These are phyloP conservation scores for thale cress (Arabidopsis thaliana) DNA, from an alignment of 345 rosid species.

Conservation along the genomic window DNA sequence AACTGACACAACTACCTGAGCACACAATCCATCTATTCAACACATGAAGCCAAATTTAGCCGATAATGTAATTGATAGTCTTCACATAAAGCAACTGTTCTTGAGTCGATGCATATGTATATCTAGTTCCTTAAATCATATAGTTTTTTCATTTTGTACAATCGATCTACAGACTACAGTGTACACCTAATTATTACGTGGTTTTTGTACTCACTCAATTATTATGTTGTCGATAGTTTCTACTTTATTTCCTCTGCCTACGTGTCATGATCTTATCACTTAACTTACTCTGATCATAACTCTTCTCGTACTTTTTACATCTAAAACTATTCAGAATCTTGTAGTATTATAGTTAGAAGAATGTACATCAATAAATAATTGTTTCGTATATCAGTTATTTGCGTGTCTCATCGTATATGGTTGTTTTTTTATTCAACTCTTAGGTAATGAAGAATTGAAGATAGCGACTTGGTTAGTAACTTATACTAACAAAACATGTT, in stretches of 20 bases:
- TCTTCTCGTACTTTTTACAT: constrained; percentile 3
- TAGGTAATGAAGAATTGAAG: constrained; percentile 25
- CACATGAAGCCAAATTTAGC: not conserved
- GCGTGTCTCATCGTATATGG: constrained; percentile 19
- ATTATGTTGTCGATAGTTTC: constrained; percentile 12
- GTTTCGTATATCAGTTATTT: not conserved
- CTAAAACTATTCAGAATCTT: constrained; percentile 1
- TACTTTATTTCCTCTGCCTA: not conserved
- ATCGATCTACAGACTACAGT: not conserved
- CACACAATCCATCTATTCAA: too few species aligned
- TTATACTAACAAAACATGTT: constrained; percentile 17
- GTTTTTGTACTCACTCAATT: not conserved
- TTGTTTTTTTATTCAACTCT: constrained; percentile 6
- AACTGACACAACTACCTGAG: too few species aligned
- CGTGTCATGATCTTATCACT: constrained; percentile 18
- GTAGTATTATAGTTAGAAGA: not conserved
- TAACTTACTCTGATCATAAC: not conserved
- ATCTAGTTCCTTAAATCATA: not conserved
- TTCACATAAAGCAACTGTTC: not conserved
- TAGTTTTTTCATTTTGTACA: not conserved
- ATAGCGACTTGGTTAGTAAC: constrained; percentile 27
- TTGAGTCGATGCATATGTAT: too few species aligned
- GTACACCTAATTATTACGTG: not conserved
- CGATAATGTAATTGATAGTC: not conserved
- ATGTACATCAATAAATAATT: not conserved